Percentiles rank a stretch among this genome's conserved stretches.
phyloP scores from a whole-genome alignment of 2,329 filamentous ascomycete genomes.

The Erysiphe pulchra region DNA sequence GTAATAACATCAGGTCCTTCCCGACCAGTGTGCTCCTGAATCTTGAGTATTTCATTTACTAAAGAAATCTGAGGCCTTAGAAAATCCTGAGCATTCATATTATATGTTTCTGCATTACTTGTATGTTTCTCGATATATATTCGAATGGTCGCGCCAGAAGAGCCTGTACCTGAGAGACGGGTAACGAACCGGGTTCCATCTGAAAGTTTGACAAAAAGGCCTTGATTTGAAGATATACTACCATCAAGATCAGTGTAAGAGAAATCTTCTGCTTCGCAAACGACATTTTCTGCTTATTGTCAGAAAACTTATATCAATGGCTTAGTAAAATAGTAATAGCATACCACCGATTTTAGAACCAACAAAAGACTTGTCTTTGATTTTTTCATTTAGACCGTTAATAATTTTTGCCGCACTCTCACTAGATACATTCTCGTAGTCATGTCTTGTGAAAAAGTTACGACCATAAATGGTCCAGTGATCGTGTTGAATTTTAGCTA shows the following conservation, averaged over 20 bases:
- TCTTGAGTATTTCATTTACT: conserved; percentile 62
- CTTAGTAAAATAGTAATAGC: conserved; percentile 5
- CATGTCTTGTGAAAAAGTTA: conserved; percentile 97
- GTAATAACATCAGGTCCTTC: conserved; percentile 95
- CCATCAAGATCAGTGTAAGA: conserved; percentile 97
- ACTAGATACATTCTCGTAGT: conserved; percentile 87
- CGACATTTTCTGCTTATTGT: conserved; percentile 36
- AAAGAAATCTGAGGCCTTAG: conserved; percentile 72
- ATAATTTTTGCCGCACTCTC: conserved; percentile 82
- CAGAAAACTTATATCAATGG: conserved; percentile 4
- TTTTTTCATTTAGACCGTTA: conserved; percentile 51
- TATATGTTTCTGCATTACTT: conserved; percentile 51
- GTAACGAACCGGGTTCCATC: conserved; percentile 90
- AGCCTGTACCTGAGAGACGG: conserved; percentile 81
- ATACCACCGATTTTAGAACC: conserved; percentile 55
- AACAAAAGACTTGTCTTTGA: conserved; percentile 48
- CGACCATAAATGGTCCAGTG: conserved; percentile 95
- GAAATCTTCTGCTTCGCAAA: conserved; percentile 81
- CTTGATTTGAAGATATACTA: conserved; percentile 85
- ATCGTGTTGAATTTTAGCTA: conserved; percentile 85
- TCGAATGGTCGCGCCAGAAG: conserved; percentile 84
- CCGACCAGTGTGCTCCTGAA: conserved; percentile 80
- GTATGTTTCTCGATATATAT: conserved; percentile 95
- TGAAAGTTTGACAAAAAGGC: conserved; percentile 80
- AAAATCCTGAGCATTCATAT: conserved; percentile 73